Evolutionary conservation across 176 grass and related monocot genomes (phyloP), one percentile per base, ranked within the genome.

Genomic region (Sorghum bicolor): DNA sequence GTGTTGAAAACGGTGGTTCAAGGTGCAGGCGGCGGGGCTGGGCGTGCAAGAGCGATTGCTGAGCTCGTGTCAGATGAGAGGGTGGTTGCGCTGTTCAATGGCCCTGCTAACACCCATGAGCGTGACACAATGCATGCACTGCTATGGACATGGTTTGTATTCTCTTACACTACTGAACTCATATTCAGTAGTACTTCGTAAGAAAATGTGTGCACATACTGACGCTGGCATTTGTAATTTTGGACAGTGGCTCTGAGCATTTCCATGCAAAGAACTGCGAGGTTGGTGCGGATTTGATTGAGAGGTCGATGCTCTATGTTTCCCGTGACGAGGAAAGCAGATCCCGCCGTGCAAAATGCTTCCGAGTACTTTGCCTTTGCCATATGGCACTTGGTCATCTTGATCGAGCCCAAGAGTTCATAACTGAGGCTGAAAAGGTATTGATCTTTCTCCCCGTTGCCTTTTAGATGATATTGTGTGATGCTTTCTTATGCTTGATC

Each of bases 271-370:
- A 99, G 37, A 91, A 94, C 28, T 98, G 88, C 5, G 87, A 94
- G 22, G 81, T 82, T 5, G 68, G 86, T 50, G 87, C 85, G 0
- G 93, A 98, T 57, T 86, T 98, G 73, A 90, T 95, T 64, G 96
- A 98, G 89, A 98, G 89, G 50, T 95, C 96, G 6, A 92, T 98
- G 91, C 89, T 98, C 78, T 98, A 98, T 75, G 45, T 98, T 33
- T 86, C 89, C 47, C 89, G 83, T 5, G 87, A 94, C 8, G 96
- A 98, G 76, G 93, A 90, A 74, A 92, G 86, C 81, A 90, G 89
- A 86, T 84, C 80, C 64, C 85, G 91, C 37, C 87, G 93, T 16
- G 88, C 96, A 64, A 85, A 83, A 39, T 98, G 93, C 87, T 92
- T 98, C 81, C 85, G 93, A 87, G 91, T 96, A 45, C 93, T 98